Conservation (phyloP, 2,329 filamentous ascomycete genomes). For the Aureobasidium mangrovei region DNA sequence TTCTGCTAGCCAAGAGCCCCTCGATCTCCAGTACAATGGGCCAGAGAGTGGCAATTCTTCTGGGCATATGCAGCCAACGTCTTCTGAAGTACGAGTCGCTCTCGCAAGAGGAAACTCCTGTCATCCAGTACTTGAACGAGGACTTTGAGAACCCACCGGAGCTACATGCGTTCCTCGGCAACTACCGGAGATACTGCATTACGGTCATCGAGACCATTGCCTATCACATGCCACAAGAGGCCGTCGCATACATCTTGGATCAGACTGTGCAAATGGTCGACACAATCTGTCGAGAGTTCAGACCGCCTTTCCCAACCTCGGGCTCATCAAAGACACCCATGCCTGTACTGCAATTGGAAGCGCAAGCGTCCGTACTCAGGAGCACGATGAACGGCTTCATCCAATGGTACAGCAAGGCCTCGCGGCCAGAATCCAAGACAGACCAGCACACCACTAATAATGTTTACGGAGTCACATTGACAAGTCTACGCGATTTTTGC, state of each 20-base stretch:
- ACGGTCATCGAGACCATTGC: slow-evolving; percentile 83
- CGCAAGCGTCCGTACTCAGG: slow-evolving; percentile 41
- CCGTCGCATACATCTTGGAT: slow-evolving; percentile 76
- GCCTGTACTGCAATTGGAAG: slow-evolving; percentile 71
- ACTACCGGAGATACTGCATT: slow-evolving; percentile 85
- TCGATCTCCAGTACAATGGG: slow-evolving; percentile 54
- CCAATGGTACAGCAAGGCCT: slow-evolving; percentile 13
- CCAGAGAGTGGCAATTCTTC: slow-evolving; percentile 60
- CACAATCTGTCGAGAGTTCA: slow-evolving; percentile 30
- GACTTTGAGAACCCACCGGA: slow-evolving; percentile 94
- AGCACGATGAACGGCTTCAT: slow-evolving; percentile 15
- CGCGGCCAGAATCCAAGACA: slow-evolving; percentile 4
- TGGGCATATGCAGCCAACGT: slow-evolving; percentile 75
- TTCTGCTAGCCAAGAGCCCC: slow-evolving; percentile 65
- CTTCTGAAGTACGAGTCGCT: slow-evolving; percentile 82
- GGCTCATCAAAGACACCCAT: slow-evolving; percentile 56
- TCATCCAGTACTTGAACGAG: slow-evolving; percentile 73
- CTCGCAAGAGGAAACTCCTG: slow-evolving; percentile 72
- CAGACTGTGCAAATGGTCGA: slow-evolving; percentile 66
- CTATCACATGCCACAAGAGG: slow-evolving; percentile 70
- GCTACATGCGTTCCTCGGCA: slow-evolving; percentile 87
- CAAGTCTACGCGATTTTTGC: slow-evolving; percentile 11
- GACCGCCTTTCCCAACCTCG: slow-evolving; percentile 18
- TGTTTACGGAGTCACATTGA: slow-evolving; percentile 2
- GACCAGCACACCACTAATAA: slow-evolving; percentile 7